phyloP scores from a whole-genome alignment of 75 land plant species.

The Picea sitchensis region DNA sequence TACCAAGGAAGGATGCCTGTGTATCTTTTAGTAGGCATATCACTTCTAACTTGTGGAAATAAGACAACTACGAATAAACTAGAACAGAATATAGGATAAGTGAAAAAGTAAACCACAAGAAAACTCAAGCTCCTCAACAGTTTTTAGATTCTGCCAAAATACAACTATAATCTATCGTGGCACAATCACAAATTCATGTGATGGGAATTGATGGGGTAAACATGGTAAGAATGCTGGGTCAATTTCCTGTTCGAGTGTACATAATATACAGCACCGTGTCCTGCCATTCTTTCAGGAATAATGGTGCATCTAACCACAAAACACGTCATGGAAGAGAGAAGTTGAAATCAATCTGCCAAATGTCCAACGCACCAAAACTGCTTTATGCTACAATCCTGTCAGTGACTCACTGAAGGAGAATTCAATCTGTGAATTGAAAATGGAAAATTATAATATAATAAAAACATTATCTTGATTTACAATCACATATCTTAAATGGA shows the following conservation, averaged over 20 bases:
- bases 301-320: neutral
- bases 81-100: too few relatives aligned
- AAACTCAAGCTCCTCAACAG: too few relatives aligned
- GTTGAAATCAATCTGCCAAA: neutral
- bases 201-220: too few relatives aligned
- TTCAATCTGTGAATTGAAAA: neutral
- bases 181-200: too few relatives aligned
- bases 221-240: too few relatives aligned
- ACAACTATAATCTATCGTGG: too few relatives aligned
- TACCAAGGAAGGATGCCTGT: too few relatives aligned
- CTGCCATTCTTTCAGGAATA: neutral
- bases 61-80: too few relatives aligned
- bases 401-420: neutral
- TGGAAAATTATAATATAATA: neutral
- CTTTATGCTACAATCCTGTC: constrained; percentile 4
- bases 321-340: neutral
- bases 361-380: neutral
- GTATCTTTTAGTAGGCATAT: too few relatives aligned
- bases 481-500: neutral
- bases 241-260: neutral
- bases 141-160: too few relatives aligned
- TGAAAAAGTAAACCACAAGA: too few relatives aligned
- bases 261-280: constrained; percentile 6
- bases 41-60: too few relatives aligned
- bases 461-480: neutral